phyloP scores from a whole-genome alignment of 441 rosid genomes.

The Hura crepitans region DNA sequence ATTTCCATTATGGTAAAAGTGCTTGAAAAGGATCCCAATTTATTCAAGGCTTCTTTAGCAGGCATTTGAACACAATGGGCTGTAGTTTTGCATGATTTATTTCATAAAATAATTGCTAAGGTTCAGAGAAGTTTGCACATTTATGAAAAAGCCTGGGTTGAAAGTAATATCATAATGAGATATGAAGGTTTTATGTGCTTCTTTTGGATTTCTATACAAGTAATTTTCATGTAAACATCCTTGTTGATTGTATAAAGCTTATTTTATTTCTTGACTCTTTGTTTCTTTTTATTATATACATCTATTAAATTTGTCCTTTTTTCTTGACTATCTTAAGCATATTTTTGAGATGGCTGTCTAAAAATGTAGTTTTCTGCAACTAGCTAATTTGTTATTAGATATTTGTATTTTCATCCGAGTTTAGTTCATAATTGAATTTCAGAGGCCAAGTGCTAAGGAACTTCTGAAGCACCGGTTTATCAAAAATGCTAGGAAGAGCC shows the following conservation, averaged over 20 bases:
- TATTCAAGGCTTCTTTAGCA: not conserved
- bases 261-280: not conserved
- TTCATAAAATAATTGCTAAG: not conserved
- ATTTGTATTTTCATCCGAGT: conserved; percentile 20
- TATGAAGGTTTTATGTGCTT: not conserved
- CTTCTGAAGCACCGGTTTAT: conserved; percentile 89
- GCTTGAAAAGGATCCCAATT: conserved; percentile 5
- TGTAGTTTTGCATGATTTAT: not conserved
- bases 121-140: not conserved
- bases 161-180: not conserved
- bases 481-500: conserved; percentile 76
- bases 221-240: not conserved
- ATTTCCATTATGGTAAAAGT: not conserved
- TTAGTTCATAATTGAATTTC: conserved; percentile 35
- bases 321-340: not conserved
- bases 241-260: not conserved
- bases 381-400: conserved; percentile 19
- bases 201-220: not conserved
- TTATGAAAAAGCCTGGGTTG: not conserved
- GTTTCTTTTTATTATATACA: not conserved
- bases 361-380: not conserved
- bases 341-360: not conserved
- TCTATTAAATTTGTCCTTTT: not conserved
- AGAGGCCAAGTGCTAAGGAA: conserved; percentile 96
- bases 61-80: not conserved